Evolutionary conservation across 2,329 filamentous ascomycete genomes (phyloP).

Genomic region (Sarocladium brachiariae): DNA sequence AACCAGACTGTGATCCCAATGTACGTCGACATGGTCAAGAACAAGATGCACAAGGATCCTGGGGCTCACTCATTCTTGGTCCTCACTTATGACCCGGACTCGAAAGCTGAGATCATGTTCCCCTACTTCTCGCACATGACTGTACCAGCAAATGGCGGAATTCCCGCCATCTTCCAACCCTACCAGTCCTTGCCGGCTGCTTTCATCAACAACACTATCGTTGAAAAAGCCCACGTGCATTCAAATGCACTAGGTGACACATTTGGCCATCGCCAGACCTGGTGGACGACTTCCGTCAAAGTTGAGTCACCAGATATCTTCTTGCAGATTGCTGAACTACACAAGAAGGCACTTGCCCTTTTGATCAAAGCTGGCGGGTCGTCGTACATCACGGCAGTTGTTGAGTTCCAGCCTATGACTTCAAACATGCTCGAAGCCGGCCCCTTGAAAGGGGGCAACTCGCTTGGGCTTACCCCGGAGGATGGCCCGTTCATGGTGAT

Average conservation of each 20-base stretch:
- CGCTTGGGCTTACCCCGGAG: slow-evolving; percentile 24
- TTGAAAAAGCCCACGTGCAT: background rate
- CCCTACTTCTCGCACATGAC: slow-evolving; percentile 16
- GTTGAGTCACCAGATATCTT: background rate
- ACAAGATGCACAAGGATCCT: slow-evolving; percentile 22
- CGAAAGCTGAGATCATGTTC: background rate
- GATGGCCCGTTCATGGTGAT: slow-evolving; percentile 17
- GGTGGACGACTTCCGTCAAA: background rate
- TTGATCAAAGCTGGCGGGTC: background rate
- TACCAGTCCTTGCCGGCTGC: background rate
- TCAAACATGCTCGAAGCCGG: slow-evolving; percentile 27
- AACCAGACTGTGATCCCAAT: slow-evolving; percentile 25
- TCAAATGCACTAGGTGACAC: background rate
- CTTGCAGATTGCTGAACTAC: background rate
- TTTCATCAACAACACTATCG: background rate
- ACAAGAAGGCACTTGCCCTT: background rate
- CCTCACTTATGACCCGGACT: slow-evolving; percentile 13
- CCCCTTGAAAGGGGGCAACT: slow-evolving; percentile 22
- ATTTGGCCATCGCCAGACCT: background rate
- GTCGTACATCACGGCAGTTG: background rate
- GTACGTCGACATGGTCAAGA: slow-evolving; percentile 23
- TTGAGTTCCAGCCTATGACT: slow-evolving; percentile 33
- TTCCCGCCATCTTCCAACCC: background rate
- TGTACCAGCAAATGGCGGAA: background rate
- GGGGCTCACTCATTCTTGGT: slow-evolving; percentile 26